Conservation (phyloP, 176 grass and related monocot species). For the Juncus effusus region DNA sequence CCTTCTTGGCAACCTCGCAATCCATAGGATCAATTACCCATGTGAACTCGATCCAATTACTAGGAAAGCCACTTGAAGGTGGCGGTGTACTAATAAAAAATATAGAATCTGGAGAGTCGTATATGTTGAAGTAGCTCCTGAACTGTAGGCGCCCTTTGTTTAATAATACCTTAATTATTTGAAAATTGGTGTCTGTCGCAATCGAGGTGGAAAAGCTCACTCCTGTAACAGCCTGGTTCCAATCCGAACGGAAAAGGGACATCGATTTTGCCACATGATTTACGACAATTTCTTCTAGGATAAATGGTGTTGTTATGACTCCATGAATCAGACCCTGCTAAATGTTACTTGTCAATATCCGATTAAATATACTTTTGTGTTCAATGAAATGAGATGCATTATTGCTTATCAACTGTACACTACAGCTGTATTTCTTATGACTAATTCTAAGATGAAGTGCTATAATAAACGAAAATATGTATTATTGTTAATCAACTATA, state of each 20-base stretch:
- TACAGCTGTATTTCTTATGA: too few species aligned
- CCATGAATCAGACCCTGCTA: too few species aligned
- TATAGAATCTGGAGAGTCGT: background rate
- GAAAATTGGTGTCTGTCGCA: background rate
- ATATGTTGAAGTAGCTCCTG: background rate
- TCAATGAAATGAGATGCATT: background rate
- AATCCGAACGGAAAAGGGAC: conserved; percentile 36
- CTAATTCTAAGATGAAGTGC: too few species aligned
- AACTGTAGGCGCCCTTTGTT: conserved; percentile 15
- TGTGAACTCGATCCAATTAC: background rate
- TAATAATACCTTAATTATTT: background rate
- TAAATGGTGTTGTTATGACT: too few species aligned
- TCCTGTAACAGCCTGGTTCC: conserved; percentile 13
- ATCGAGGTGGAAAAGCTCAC: background rate
- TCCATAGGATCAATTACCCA: conserved; percentile 12
- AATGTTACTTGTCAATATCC: too few species aligned
- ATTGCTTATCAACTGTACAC: background rate
- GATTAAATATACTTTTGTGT: background rate
- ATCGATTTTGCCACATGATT: conserved; percentile 10
- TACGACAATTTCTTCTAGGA: background rate
- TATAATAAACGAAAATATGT: too few species aligned
- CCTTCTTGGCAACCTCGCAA: background rate
- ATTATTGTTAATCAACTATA: too few species aligned
- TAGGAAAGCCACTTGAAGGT: fast-evolving
- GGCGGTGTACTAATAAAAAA: background rate